Evolutionary conservation across 2,329 filamentous ascomycete genomes (phyloP).

Genomic region (Pestalotiopsis sp.): DNA sequence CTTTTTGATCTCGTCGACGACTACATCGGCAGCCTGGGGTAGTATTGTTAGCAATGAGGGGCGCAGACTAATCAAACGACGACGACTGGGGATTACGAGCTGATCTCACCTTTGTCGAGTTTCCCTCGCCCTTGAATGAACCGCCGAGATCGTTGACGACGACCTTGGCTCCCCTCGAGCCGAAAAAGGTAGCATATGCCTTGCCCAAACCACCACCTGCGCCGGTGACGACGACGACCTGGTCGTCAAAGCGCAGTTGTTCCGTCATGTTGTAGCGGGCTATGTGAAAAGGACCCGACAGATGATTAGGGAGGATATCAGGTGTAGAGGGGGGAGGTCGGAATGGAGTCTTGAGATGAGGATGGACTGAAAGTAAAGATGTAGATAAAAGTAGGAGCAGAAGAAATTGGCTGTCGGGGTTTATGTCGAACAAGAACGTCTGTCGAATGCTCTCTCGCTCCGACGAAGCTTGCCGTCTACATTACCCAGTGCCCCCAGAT

Average conservation of each 20-base stretch:
- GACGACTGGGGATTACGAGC: background rate
- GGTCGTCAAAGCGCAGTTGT: slow-evolving; percentile 74
- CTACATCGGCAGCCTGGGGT: slow-evolving; percentile 73
- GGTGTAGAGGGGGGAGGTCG: background rate
- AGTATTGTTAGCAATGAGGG: background rate
- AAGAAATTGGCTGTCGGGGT: background rate
- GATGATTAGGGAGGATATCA: background rate
- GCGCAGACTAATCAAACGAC: background rate
- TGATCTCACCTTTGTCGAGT: slow-evolving; percentile 72
- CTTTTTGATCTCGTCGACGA: slow-evolving; percentile 80
- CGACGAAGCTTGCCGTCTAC: slow-evolving; percentile 13
- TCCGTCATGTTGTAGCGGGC: slow-evolving; percentile 26
- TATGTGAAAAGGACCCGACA: slow-evolving; percentile 7
- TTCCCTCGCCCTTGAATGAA: slow-evolving; percentile 90
- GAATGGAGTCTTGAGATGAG: background rate
- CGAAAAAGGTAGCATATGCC: slow-evolving; percentile 87
- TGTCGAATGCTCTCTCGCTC: background rate
- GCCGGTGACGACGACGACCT: slow-evolving; percentile 86
- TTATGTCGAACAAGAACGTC: background rate
- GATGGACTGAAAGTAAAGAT: background rate
- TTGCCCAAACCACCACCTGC: slow-evolving; percentile 81
- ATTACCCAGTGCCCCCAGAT: background rate
- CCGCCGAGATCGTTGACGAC: slow-evolving; percentile 96
- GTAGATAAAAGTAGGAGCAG: background rate
- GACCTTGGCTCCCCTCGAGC: slow-evolving; percentile 84